A percentile compares a stretch with the other conserved stretches of the same genome.
phyloP scores from a whole-genome alignment of 1,284 basidiomycete genomes.

The Cutaneotrichosporon mucoides region DNA sequence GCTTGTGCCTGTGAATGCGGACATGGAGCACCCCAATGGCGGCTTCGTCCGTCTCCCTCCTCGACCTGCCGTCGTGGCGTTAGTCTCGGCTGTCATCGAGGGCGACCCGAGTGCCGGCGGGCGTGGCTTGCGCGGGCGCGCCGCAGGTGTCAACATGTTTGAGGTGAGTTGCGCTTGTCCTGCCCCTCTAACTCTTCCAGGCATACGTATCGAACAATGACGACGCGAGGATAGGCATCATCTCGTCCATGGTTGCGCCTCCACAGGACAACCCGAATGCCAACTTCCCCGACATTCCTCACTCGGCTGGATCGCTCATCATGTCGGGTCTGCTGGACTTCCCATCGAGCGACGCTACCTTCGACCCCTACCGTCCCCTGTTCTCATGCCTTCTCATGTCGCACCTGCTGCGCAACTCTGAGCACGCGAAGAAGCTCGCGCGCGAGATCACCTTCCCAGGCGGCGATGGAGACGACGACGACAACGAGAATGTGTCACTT shows the following conservation, averaged over 20 bases:
- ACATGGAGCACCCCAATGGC: constrained; percentile 47
- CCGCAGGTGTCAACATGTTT: constrained; percentile 52
- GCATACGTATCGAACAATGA: constrained; percentile 48
- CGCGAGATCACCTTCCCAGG: constrained; percentile 50
- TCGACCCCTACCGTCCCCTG: constrained; percentile 55
- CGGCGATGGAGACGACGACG: constrained; percentile 45
- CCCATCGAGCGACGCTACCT: constrained; percentile 30
- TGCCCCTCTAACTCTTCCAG: no score
- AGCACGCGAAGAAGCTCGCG: constrained; percentile 55
- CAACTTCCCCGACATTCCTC: constrained; percentile 25
- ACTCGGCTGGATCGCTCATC: constrained; percentile 53
- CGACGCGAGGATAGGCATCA: constrained; percentile 48
- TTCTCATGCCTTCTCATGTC: constrained; percentile 54
- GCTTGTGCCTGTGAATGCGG: constrained; percentile 48
- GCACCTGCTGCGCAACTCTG: constrained; percentile 55
- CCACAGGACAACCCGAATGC: constrained; percentile 28
- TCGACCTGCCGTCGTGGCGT: constrained; percentile 48
- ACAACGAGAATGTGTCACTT: constrained; percentile 55
- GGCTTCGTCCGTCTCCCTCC: constrained; percentile 48
- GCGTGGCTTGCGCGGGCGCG: constrained; percentile 44
- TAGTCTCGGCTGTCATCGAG: constrained; percentile 43
- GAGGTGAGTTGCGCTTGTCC: no score
- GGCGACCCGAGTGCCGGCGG: constrained; percentile 42
- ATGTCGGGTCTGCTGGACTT: constrained; percentile 53
- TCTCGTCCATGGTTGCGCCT: constrained; percentile 38